Base-by-base conservation (phyloP, 805 yeast species). In the Jamesozyma hellenica region DNA sequence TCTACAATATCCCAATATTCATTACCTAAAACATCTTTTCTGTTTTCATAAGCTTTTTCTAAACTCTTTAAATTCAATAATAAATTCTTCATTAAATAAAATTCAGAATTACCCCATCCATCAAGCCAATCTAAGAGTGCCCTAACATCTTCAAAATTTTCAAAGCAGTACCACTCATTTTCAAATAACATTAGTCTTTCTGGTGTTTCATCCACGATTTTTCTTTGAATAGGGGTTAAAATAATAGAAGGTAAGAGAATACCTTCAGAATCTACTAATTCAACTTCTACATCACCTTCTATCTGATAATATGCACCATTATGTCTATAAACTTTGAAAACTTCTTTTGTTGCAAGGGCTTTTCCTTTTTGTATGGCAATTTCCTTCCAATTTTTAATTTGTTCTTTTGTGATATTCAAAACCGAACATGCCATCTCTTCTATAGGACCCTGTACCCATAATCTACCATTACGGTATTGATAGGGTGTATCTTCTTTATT, bases 361-460 rank as follows among this genome's bases (percentile, higher is more conserved):
- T 47, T 47, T 8, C 52, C 59, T 19, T 44, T 36, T 26, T 38
- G 35, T 23, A 40, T 28, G 4, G 52, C 36, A 23, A 49, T 32
- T 12, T 48, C 41, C 12, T 42, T 42, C 66, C 68, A 63, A n/a
- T 49, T 47, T n/a, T 42, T 16, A 4, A 55, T 34, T 14, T 52
- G 37, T 4, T 55, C 63, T 10, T 42, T 30, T 5, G 55, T 40
- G 9, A 62, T 35, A 21, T 53, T 46, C n/a, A 70, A 50, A 16
- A 56, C 60, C 17, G 51, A 47, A 10, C 57, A 48, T 4, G 65
- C 43, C 29, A 71, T 74, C 12, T 71, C 79, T 30, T 65, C 67
- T 2, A 51, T 67, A 52, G 96, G 96, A 0, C 98, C 98, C 58
- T 87, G 96, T 2, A 90, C 71, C 94, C 95, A 87, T 21, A 87